Base-by-base conservation (phyloP, 805 yeast species). In the Brettanomyces nanus region DNA sequence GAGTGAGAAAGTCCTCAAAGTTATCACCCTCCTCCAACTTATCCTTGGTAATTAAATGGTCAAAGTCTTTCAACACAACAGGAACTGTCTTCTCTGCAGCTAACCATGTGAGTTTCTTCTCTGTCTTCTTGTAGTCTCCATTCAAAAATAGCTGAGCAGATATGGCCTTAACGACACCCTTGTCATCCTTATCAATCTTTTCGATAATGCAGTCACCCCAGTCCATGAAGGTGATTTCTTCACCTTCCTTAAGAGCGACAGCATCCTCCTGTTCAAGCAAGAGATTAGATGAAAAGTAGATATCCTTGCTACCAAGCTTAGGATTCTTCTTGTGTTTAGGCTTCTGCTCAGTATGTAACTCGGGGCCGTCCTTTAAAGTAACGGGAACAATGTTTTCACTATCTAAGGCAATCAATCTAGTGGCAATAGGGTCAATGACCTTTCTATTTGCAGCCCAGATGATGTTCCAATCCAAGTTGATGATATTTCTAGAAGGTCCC, bases 401-500 rank as follows among this genome's bases (percentile, higher is more conserved):
- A 30, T 70, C 74, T 35, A 89, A 73, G 40, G 95, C 95, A 42
- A 95, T 82, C 58, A 82, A 87, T 68, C 98, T 84, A 56, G 98
- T 96, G 31, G 97, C 95, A 56, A 87, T 65, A 41, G 99, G 97
- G 59, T 92, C 99, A 60, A 92, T 90, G 50, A 90, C 74, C 71
- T 92, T 92, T 70, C 92, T 92, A 77, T 92, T 92, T 60, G 84
- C 75, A 40, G 97, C 92, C 99, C 99, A 92, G 55, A 92, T 89
- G 47, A 86, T 74, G 48, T 83, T 83, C 99, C 99, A 92, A 62
- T 92, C 99, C 59, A 92, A 71, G 71, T 94, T 92, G 59, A 92
- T 81, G 55, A 92, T 87, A 69, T 92, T 92, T 68, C 82, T 86
- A 33, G 97, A 90, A 29, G 99, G 99, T 54, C 99, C 99, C 69